Evolutionary conservation across 257 asterid genomes (phyloP).

Genomic region (Paulownia fortunei): DNA sequence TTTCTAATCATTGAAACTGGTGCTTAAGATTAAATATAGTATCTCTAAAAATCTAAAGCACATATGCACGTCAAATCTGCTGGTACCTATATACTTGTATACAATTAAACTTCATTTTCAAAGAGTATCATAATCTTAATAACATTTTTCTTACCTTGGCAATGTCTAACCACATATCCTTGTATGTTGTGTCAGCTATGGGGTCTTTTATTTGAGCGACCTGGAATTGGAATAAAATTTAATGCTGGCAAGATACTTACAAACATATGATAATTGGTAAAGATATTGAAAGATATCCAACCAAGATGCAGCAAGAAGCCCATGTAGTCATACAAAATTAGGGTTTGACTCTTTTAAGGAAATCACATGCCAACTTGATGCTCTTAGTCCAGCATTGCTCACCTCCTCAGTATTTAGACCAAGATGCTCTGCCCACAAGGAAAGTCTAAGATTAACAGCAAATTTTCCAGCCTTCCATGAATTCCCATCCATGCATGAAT

Average conservation of each 20-base stretch:
- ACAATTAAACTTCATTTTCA: background rate
- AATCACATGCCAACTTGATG: background rate
- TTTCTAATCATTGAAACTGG: no score
- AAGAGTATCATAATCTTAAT: background rate
- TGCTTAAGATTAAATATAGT: background rate
- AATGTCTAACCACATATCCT: conserved; percentile 69
- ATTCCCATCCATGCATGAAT: conserved; percentile 75
- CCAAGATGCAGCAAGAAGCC: background rate
- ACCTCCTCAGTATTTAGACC: conserved; percentile 76
- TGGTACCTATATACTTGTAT: background rate
- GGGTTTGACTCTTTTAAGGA: background rate
- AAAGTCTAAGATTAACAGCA: conserved; percentile 70
- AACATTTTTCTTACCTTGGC: conserved; percentile 62
- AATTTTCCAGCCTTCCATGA: conserved; percentile 94
- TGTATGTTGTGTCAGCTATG: conserved; percentile 68
- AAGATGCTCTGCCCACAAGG: conserved; percentile 95
- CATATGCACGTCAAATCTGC: background rate
- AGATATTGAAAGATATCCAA: conserved; percentile 6
- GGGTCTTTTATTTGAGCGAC: conserved; percentile 74
- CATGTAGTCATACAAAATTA: background rate
- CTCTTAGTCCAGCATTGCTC: conserved; percentile 11
- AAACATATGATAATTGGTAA: conserved; percentile 8
- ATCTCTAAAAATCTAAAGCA: background rate
- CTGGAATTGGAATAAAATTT: conserved; percentile 45
- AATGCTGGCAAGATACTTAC: conserved; percentile 2